Evolutionary conservation across 148 eudicot genomes (phyloP), one percentile per base, ranked within the genome.

Genomic region (Pharnaceum exiguum): DNA sequence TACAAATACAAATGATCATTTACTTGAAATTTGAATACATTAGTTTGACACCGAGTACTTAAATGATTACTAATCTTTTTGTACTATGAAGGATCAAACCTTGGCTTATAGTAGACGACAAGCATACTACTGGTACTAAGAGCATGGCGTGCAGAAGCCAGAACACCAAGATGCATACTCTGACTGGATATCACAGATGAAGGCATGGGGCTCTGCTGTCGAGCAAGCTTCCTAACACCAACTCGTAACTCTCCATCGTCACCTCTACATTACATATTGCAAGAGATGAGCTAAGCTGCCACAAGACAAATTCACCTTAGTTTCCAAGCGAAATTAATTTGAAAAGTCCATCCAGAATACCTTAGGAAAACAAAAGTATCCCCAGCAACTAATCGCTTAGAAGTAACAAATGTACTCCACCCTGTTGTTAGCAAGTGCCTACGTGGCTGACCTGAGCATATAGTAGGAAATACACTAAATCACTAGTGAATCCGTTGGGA

Each of bases 341-440:
- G n/a, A 19, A 19, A 46, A 56, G 39, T 42, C 45, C 17, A 51
- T 55, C 45, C 59, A 17, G 52, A 22, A 46, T 84, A 91, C 97
- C 96, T 84, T 55, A 87, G 65, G 69, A 91, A 91, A 49, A 91
- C 96, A 79, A 91, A 87, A 22, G 82, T 75, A 76, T 91, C 96
- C 37, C 98, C 96, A 3, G 98, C 94, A 23, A 61, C 81, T 72
- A 91, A 79, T 77, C 88, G 75, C 73, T 91, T 91, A 15, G 87
- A 82, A 57, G 87, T 80, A 19, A 87, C 94, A 77, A 87, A 91
- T 10, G 85, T 85, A 63, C 97, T 91, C 96, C 97, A 87, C 27
- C 97, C 97, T n/a, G 96, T 91, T 13, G 97, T 91, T 12, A 91
- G 85, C 73, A 91, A 77, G 72, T 91, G 96, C 63, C 98, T 76